Evolutionary conservation across 2,329 filamentous ascomycete genomes (phyloP), one percentile per base, ranked within the genome.

Genomic region (Cladorrhinum sp.): DNA sequence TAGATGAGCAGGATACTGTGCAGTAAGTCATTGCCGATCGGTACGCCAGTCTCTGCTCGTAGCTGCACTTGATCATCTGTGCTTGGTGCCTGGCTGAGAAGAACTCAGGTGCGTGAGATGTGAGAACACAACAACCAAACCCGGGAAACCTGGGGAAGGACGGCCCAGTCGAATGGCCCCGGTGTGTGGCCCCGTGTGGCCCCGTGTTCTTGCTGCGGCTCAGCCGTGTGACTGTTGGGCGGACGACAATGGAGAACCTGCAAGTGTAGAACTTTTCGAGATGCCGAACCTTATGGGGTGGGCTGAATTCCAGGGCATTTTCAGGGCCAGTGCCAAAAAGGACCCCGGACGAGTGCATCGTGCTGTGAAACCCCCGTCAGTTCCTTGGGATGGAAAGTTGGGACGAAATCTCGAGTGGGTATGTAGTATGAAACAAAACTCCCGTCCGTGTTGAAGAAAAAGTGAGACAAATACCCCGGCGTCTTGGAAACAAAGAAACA

Each of bases 361-460:
- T 54, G 53, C 53, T n/a, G 53, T 55, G 53, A 55, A 55, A 55
- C 53, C 39, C 24, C 18, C n/a, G n/a, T n/a, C n/a, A 36, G 52
- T 18, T 54, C 18, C 18, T 23, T 54, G 28, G 18, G 21, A 42
- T 24, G 30, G 21, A 30, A 33, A 57, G 54, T 46, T 57, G 54
- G 33, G 54, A 57, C 26, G 54, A 49, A 57, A 57, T 57, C 39
- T 46, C n/a, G 18, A 30, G 23, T 46, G 54, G 54, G 36, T 20
- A 28, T 4, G 26, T 4, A 28, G 26, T 28, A 5, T 57, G 39
- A 57, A 57, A 57, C 54, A 23, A 57, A 57, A 57, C 54, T 16
- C n/a, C 39, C 42, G 54, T 55, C 36, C 39, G 53, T 55, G 52
- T 54, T 30, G 33, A 36, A n/a, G 36, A 39, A 23, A 42, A 36